Evolutionary conservation across 179 eudicot genomes (phyloP).

Genomic region (Beta corolliflora): DNA sequence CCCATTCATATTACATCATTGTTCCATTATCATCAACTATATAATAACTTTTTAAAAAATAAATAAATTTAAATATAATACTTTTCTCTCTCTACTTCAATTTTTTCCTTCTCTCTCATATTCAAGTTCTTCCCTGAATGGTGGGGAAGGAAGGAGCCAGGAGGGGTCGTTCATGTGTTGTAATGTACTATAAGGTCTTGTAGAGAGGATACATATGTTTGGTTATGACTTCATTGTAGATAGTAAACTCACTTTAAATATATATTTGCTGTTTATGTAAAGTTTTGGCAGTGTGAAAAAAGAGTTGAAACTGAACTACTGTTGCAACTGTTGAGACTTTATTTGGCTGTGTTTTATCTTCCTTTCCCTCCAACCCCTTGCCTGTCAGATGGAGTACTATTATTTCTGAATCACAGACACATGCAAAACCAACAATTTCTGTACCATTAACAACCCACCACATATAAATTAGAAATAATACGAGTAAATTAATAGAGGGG

Average conservation of each 20-base stretch:
- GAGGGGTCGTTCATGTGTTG: neutral
- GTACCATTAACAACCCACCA: neutral
- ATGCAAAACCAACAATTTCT: conserved; percentile 32
- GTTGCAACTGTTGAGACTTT: too few species aligned
- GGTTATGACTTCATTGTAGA: neutral
- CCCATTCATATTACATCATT: too few species aligned
- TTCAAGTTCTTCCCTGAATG: neutral
- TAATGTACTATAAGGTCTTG: neutral
- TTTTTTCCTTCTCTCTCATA: too few species aligned
- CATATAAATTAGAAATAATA: neutral
- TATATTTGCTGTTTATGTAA: neutral
- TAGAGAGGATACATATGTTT: neutral
- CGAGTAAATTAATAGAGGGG: neutral
- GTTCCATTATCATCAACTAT: too few species aligned
- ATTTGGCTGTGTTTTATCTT: neutral
- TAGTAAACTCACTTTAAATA: neutral
- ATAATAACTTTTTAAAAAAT: too few species aligned
- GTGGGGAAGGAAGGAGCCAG: neutral
- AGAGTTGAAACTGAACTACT: neutral
- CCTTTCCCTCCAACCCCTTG: neutral
- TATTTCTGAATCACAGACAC: conserved; percentile 31
- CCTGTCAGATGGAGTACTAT: conserved; percentile 20
- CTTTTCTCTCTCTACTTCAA: too few species aligned
- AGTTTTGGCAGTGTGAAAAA: conserved; percentile 4
- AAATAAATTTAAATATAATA: too few species aligned